Percentiles rank a stretch among this genome's conserved stretches.
phyloP scores from a whole-genome alignment of 2,329 filamentous ascomycete genomes.

The Xylariaceae sp. region DNA sequence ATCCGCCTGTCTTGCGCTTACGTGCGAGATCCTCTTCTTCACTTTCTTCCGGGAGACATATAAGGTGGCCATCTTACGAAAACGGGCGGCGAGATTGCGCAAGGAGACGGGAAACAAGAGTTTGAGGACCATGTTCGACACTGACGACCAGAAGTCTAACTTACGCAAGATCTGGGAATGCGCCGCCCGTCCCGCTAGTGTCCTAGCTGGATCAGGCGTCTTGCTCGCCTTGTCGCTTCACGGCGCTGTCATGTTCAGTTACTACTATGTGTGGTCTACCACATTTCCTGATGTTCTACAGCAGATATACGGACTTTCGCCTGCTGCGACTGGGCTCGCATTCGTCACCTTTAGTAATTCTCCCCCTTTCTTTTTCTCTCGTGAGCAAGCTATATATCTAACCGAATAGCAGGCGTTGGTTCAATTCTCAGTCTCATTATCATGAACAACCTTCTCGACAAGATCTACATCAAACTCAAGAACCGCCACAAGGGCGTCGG shows the following conservation, averaged over 20 bases:
- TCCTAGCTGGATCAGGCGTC: constrained; percentile 47
- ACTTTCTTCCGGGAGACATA: constrained; percentile 56
- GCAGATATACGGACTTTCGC: constrained; percentile 44
- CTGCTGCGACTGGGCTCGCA: constrained; percentile 46
- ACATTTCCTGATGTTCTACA: constrained; percentile 48
- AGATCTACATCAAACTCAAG: constrained; percentile 47
- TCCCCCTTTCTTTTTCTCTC: no score
- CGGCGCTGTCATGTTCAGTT: constrained; percentile 45
- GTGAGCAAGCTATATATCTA: constrained; percentile 6
- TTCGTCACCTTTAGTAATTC: constrained; percentile 50
- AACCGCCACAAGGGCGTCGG: constrained; percentile 37
- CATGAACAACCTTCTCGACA: constrained; percentile 48
- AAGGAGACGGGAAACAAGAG: constrained; percentile 29
- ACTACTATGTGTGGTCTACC: constrained; percentile 50
- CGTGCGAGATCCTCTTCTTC: constrained; percentile 48
- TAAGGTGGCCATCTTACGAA: constrained; percentile 49
- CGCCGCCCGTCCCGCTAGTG: constrained; percentile 41
- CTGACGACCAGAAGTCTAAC: constrained; percentile 22
- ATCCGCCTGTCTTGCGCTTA: constrained; percentile 41
- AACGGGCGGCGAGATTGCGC: constrained; percentile 35
- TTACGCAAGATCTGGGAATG: constrained; percentile 36
- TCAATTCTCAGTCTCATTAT: constrained; percentile 43
- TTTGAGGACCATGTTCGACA: not conserved
- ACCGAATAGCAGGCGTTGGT: constrained; percentile 40
- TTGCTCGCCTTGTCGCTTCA: constrained; percentile 45